phyloP scores from a whole-genome alignment of 2,329 filamentous ascomycete species.

The Pezicula carpinea region DNA sequence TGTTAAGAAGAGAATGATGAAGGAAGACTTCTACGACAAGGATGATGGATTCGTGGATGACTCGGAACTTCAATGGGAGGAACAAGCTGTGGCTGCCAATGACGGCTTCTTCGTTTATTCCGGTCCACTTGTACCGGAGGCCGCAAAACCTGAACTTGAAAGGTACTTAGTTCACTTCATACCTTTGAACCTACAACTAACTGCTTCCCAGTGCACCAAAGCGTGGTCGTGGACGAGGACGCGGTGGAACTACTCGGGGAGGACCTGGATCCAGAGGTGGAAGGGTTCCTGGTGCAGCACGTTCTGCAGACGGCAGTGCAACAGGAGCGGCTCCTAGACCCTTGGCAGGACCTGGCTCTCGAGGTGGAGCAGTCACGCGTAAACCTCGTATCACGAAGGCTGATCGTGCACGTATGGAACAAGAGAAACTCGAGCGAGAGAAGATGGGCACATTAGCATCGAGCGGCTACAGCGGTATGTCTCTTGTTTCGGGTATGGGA shows the following conservation, averaged over 20 bases:
- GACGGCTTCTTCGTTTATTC: conserved; percentile 99
- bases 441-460: conserved; percentile 28
- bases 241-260: conserved; percentile 55
- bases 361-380: conserved; percentile 68
- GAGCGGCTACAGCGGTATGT: conserved; percentile 21
- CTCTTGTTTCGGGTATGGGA: conserved; percentile 22
- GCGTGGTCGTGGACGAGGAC: conserved; percentile 52
- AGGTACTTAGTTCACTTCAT: conserved; percentile 19
- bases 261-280: conserved; percentile 3
- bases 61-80: conserved; percentile 91
- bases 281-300: conserved; percentile 4
- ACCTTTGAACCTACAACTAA: conserved; percentile 29
- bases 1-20: conserved; percentile 70
- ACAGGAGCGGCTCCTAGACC: conserved; percentile 38
- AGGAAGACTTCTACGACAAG: conserved; percentile 79
- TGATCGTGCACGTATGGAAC: conserved; percentile 74
- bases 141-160: conserved; percentile 68
- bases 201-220: conserved; percentile 56
- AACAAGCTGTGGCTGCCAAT: conserved; percentile 87
- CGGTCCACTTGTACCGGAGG: conserved; percentile 82
- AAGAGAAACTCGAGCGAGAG: conserved; percentile 75
- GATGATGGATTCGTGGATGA: conserved; percentile 87
- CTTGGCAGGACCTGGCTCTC: conserved; percentile 57
- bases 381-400: conserved; percentile 86
- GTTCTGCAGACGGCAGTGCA: conserved; percentile 30